Percentiles rank a stretch among this genome's conserved stretches.
Evolutionary conservation across 2,329 filamentous ascomycete species (phyloP).

Genomic region (Magnaporthiopsis poae): DNA sequence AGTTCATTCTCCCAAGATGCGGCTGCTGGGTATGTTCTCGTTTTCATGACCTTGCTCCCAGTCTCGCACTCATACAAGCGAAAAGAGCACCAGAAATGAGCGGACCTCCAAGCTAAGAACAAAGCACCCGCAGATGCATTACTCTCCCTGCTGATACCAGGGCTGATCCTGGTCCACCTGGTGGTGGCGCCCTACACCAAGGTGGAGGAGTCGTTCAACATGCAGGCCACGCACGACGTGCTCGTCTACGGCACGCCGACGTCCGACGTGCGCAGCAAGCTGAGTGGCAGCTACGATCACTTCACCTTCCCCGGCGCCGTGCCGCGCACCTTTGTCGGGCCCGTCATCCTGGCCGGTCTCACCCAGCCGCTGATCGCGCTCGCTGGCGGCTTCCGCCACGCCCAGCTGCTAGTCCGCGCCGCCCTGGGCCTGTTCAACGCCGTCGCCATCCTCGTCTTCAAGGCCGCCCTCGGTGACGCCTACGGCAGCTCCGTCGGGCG

Average conservation of each 20-base stretch:
- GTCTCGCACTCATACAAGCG: no score
- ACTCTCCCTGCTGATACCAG: constrained; percentile 49
- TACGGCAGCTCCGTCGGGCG: constrained; percentile 60
- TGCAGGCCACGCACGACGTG: constrained; percentile 88
- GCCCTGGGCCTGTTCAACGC: constrained; percentile 71
- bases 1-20: background rate
- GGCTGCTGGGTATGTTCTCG: background rate
- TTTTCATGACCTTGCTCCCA: background rate
- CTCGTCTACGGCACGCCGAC: constrained; percentile 67
- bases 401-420: constrained; percentile 58
- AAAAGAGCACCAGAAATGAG: no score
- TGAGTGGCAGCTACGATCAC: constrained; percentile 71
- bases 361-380: constrained; percentile 55
- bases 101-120: background rate
- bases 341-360: constrained; percentile 64
- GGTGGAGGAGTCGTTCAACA: constrained; percentile 96
- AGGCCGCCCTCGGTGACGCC: constrained; percentile 49
- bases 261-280: constrained; percentile 37
- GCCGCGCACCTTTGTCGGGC: constrained; percentile 79
- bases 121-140: constrained; percentile 30
- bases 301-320: constrained; percentile 83
- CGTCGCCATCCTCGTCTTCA: constrained; percentile 55
- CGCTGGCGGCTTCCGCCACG: constrained; percentile 39
- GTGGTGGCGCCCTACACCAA: constrained; percentile 79
- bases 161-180: constrained; percentile 59